These are phyloP conservation scores for Penicillium polonicum DNA, from an alignment of 2,329 filamentous ascomycete species.

Conservation along the genomic window DNA sequence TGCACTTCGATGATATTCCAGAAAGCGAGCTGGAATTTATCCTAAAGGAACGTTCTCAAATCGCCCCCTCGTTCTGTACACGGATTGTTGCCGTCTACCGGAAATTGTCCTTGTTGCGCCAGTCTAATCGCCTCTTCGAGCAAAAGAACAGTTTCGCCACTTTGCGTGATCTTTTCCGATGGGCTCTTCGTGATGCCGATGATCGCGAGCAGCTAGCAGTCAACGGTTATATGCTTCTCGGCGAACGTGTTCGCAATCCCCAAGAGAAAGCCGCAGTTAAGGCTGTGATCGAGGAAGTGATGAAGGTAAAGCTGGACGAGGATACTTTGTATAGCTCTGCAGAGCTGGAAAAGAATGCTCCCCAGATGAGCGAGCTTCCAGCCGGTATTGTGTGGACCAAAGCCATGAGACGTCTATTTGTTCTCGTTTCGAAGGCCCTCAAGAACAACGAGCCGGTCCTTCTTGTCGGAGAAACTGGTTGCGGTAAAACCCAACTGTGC, in stretches of 20 bases:
- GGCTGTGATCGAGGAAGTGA: conserved; percentile 80
- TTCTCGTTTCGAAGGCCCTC: conserved; percentile 82
- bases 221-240: conserved; percentile 95
- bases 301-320: conserved; percentile 80
- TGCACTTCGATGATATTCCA: conserved; percentile 97
- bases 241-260: conserved; percentile 86
- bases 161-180: conserved; percentile 89
- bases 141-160: conserved; percentile 98
- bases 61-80: conserved; percentile 86
- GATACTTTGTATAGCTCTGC: conserved; percentile 67
- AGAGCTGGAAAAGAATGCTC: conserved; percentile 56
- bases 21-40: conserved; percentile 92
- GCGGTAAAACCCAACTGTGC: conserved; percentile 95
- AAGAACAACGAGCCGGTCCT: conserved; percentile 90
- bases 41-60: conserved; percentile 80
- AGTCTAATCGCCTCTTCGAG: conserved; percentile 89
- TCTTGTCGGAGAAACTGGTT: conserved; percentile 93
- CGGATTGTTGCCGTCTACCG: conserved; percentile 93
- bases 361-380: conserved; percentile 39
- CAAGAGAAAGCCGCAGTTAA: conserved; percentile 85
- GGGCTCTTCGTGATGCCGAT: conserved; percentile 83
- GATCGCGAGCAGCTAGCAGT: conserved; percentile 83
- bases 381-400: conserved; percentile 80
- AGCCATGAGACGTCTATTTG: conserved; percentile 88
- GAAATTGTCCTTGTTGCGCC: conserved; percentile 82